Base-by-base conservation (phyloP, 768 basidiomycete species). In the Auriscalpium microsporum region DNA sequence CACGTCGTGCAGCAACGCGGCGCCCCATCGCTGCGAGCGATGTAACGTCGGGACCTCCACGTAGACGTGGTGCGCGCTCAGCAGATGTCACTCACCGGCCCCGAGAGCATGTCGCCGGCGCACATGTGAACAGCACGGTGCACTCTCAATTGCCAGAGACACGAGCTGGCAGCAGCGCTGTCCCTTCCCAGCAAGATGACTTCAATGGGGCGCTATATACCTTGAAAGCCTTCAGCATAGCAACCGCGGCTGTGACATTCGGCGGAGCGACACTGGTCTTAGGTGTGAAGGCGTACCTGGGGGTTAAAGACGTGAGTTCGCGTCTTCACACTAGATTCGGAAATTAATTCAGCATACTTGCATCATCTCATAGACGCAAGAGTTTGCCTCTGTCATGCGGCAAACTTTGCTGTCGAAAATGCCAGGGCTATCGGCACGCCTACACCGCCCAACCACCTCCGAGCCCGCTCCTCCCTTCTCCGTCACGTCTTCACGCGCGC, bases 151-250 rank as follows among this genome's bases (percentile, higher is more conserved):
- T 13, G 40, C 17, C 40, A 42, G 40, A 42, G 40, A 14, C 40
- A 14, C 40, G 17, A 42, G 40, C 40, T 14, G 17, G 40, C 17
- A 8, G 40, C 13, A 6, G 23, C 45, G 1, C 17, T 34, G n/a
- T 48, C 55, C 10, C 3, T 28, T 48, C 57, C 6, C 45, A 19
- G 34, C 63, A 61, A 6, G 73, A 74, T 55, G 66, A 70, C 38
- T 76, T 78, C 61, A 80, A 79, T 46, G 78, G 74, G 0, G 77
- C 77, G 0, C 54, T 86, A 2, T 76, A 82, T 59, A 77, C 79
- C 1, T 70, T 78, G 5, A 85, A 84, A 60, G 87, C 86, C 0
- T 81, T 90, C 42, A 72, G 76, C 3, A 75, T 87, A 44, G 84
- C 87, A 4, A 88, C 87, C 0, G 63, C 77, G 10, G 62, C 85